Conservation (phyloP, 2,329 filamentous ascomycete species). For the Ophiocordyceps robertsii region DNA sequence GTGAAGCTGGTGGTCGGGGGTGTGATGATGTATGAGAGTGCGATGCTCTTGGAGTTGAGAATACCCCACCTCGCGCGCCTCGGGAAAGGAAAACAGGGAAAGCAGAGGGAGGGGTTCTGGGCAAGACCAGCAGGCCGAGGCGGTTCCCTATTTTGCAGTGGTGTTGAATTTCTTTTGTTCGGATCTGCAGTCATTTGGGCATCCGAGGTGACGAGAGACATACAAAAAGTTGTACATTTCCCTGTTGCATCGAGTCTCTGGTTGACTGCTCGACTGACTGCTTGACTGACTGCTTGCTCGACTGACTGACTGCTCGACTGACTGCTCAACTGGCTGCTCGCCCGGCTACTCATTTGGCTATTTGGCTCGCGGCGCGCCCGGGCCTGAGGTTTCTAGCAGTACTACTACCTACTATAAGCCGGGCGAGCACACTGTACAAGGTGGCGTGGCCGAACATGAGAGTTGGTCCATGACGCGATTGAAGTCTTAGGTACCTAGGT, state of each 20-base stretch:
- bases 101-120: background rate
- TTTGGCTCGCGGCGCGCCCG: no score
- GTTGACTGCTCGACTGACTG: no score
- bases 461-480: no score
- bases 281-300: no score
- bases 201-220: constrained; percentile 16
- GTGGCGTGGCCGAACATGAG: no score
- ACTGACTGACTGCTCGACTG: no score
- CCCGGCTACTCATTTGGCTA: no score
- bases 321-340: no score
- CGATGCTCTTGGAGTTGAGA: background rate
- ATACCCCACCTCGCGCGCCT: background rate
- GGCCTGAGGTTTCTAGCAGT: no score
- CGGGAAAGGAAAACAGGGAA: background rate
- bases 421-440: no score
- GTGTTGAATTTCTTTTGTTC: constrained; percentile 8
- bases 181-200: constrained; percentile 18
- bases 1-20: background rate
- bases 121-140: constrained; percentile 3
- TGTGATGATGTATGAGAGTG: constrained; percentile 1
- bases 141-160: constrained; percentile 11
- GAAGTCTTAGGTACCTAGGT: no score
- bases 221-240: constrained; percentile 21
- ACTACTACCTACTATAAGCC: no score
- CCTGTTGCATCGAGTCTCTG: constrained; percentile 14